Conservation (phyloP, 192 early-diverging fungal genomes). For the Backusella westeae region DNA sequence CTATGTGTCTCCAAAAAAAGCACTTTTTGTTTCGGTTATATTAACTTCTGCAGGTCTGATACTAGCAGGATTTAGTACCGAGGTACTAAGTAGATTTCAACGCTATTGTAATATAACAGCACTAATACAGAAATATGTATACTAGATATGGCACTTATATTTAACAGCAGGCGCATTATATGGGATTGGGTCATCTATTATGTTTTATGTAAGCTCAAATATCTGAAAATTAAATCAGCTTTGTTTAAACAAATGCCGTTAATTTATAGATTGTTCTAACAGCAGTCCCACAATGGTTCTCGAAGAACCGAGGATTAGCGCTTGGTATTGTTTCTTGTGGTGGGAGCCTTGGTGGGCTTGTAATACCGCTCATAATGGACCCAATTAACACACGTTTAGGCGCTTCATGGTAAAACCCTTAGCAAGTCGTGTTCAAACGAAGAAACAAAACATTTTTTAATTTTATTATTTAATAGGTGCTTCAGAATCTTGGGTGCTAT, state of each 20-base stretch:
- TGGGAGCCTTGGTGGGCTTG: slow-evolving; percentile 68
- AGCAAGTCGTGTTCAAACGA: background rate
- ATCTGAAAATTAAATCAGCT: background rate
- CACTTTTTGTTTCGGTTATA: slow-evolving; percentile 6
- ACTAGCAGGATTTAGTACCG: slow-evolving; percentile 23
- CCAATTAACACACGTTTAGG: slow-evolving; percentile 56
- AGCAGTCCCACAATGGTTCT: slow-evolving; percentile 62
- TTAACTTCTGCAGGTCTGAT: slow-evolving; percentile 4
- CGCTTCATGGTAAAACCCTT: slow-evolving; percentile 28
- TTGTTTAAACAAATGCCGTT: background rate
- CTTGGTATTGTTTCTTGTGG: slow-evolving; percentile 71
- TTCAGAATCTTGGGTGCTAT: slow-evolving; percentile 31
- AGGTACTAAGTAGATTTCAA: slow-evolving; percentile 3
- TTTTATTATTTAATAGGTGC: slow-evolving; percentile 5
- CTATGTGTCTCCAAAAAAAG: slow-evolving; percentile 1
- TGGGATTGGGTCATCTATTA: slow-evolving; percentile 33
- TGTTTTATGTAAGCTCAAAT: slow-evolving; percentile 24
- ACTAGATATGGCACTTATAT: slow-evolving; percentile 52
- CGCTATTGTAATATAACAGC: background rate
- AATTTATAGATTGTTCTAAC: slow-evolving; percentile 14
- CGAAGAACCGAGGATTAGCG: slow-evolving; percentile 59
- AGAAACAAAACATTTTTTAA: background rate
- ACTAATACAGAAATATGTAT: background rate
- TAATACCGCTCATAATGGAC: slow-evolving; percentile 55
- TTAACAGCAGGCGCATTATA: slow-evolving; percentile 42